These are phyloP conservation scores for Aspergillus biplanus DNA, from an alignment of 495 filamentous ascomycete species.

Conservation along the genomic window DNA sequence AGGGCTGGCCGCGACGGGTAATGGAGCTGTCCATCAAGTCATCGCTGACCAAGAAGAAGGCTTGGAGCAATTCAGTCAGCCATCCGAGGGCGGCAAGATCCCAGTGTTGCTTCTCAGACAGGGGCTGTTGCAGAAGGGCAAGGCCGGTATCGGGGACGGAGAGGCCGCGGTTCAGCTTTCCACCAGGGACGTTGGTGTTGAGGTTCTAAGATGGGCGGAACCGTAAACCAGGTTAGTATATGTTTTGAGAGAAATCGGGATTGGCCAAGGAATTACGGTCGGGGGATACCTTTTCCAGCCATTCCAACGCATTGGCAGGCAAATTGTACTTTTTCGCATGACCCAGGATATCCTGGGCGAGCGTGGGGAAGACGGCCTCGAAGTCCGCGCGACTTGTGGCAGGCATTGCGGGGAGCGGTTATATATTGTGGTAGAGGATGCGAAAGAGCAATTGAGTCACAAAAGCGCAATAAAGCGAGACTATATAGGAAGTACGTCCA, in stretches of 20 bases:
- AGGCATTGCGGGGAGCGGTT: conserved; percentile 51
- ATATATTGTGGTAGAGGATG: not conserved
- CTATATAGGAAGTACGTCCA: too few species aligned
- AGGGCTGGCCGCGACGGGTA: conserved; percentile 89
- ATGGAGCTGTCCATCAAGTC: conserved; percentile 97
- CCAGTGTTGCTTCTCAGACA: conserved; percentile 82
- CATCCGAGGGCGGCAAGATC: conserved; percentile 84
- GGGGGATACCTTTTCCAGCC: conserved; percentile 76
- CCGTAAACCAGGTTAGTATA: conserved; percentile 16
- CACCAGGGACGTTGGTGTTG: conserved; percentile 83
- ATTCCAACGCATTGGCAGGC: conserved; percentile 79
- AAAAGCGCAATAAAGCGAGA: too few species aligned
- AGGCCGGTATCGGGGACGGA: conserved; percentile 90
- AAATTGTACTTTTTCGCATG: conserved; percentile 79
- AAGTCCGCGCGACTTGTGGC: conserved; percentile 79
- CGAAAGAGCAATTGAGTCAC: not conserved
- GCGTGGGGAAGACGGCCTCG: conserved; percentile 81
- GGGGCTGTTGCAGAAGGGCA: conserved; percentile 71
- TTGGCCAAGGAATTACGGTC: not conserved
- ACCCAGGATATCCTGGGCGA: conserved; percentile 74
- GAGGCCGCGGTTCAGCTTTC: conserved; percentile 98
- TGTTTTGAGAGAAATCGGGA: not conserved
- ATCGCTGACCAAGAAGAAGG: conserved; percentile 97
- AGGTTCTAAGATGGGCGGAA: conserved; percentile 60
- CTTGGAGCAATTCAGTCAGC: conserved; percentile 97